Percentiles rank a stretch among this genome's conserved stretches.
Evolutionary conservation across 2,329 filamentous ascomycete genomes (phyloP).

Genomic region (Pezicula carpinea): DNA sequence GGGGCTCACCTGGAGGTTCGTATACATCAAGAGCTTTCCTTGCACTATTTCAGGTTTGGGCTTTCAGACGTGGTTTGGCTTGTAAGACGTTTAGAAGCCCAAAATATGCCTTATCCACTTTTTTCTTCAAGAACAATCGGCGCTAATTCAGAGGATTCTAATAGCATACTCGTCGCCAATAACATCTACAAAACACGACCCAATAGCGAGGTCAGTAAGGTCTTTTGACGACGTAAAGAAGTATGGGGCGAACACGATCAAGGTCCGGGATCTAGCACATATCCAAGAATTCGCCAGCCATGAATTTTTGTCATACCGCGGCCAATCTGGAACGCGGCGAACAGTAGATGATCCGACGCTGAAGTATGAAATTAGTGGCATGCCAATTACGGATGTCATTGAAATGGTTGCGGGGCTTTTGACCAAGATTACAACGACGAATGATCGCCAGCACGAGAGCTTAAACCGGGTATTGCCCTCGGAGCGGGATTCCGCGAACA

Average conservation of each 20-base stretch:
- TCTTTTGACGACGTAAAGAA: constrained; percentile 33
- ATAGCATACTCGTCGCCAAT: constrained; percentile 8
- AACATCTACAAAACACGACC: constrained; percentile 1
- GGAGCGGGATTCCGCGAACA: constrained; percentile 46
- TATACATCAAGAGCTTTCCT: too few species aligned
- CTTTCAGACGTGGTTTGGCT: too few species aligned
- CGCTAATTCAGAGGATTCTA: constrained; percentile 2
- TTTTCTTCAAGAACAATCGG: constrained; percentile 3
- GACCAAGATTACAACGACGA: constrained; percentile 96
- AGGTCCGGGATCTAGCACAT: constrained; percentile 83
- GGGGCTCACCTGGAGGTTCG: constrained; percentile 2
- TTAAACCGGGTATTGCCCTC: constrained; percentile 70
- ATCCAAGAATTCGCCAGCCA: constrained; percentile 84
- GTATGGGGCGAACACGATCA: constrained; percentile 49
- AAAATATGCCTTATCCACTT: too few species aligned
- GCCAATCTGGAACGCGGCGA: constrained; percentile 44
- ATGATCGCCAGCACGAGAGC: constrained; percentile 90
- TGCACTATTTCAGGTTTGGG: too few species aligned
- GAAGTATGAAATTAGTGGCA: constrained; percentile 91
- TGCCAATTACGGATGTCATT: constrained; percentile 96
- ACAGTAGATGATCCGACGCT: constrained; percentile 42
- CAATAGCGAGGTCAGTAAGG: constrained; percentile 22
- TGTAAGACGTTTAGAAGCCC: too few species aligned
- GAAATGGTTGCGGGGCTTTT: constrained; percentile 97
- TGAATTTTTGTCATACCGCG: constrained; percentile 59